Conservation (phyloP, 805 yeast species). For the Kuraishia cidri region DNA sequence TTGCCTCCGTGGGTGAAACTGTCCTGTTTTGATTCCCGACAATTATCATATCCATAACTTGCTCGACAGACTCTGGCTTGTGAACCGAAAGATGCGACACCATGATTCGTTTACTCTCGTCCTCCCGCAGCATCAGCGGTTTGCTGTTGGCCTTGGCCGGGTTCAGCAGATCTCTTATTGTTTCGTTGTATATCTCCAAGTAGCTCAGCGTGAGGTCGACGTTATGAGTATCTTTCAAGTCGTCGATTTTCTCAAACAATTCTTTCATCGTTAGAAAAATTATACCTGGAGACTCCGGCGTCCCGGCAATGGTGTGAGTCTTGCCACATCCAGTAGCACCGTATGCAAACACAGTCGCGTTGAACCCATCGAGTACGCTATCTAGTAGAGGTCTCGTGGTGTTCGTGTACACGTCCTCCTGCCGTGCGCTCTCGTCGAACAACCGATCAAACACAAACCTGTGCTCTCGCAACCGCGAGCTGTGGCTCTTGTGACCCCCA, state of each 20-base stretch:
- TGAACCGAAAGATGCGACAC: conserved; percentile 67
- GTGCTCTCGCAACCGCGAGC: conserved; percentile 56
- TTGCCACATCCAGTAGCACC: conserved; percentile 99
- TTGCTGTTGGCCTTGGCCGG: conserved; percentile 36
- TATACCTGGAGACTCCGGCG: conserved; percentile 66
- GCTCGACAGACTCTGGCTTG: conserved; percentile 51
- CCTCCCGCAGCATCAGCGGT: conserved; percentile 61
- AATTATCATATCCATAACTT: conserved; percentile 71
- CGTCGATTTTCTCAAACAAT: conserved; percentile 54
- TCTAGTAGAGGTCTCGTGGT: conserved; percentile 71
- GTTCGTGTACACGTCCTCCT: conserved; percentile 53
- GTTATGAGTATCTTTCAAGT: conserved; percentile 39
- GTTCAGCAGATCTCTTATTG: conserved; percentile 67
- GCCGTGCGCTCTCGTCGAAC: conserved; percentile 59
- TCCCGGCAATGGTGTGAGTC: conserved; percentile 83
- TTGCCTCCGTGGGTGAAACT: conserved; percentile 84
- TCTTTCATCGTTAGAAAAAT: conserved; percentile 74
- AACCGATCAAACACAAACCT: conserved; percentile 75
- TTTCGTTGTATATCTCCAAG: conserved; percentile 87
- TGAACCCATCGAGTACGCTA: conserved; percentile 73
- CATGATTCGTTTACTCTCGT: conserved; percentile 49
- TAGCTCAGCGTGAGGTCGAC: conserved; percentile 63
- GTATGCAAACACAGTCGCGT: conserved; percentile 90
- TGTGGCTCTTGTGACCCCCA: conserved; percentile 8
- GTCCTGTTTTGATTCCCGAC: conserved; percentile 72